Conservation (phyloP, 1,139 yeast genomes). For the Pichia sp. region DNA sequence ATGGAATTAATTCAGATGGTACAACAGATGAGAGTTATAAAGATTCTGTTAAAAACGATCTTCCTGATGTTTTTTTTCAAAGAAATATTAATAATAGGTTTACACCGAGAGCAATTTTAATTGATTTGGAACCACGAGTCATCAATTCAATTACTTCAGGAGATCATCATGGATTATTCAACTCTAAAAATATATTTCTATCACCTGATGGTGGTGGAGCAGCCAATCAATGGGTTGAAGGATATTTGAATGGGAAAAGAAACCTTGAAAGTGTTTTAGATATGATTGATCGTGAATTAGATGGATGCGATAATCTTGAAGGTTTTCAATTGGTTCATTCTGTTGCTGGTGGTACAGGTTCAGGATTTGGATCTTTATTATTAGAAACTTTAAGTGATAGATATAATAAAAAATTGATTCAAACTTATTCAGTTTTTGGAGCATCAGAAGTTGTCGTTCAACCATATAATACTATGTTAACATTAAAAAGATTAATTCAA, state of each 20-base stretch:
- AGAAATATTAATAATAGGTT: constrained; percentile 68
- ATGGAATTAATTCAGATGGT: constrained; percentile 79
- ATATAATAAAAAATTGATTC: constrained; percentile 73
- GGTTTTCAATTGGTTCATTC: constrained; percentile 90
- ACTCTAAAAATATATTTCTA: constrained; percentile 75
- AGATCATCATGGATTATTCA: constrained; percentile 51
- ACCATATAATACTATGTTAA: constrained; percentile 83
- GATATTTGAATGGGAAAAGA: constrained; percentile 68
- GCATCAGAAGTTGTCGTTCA: constrained; percentile 95
- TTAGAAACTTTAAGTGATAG: constrained; percentile 76
- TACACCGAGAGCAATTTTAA: constrained; percentile 79
- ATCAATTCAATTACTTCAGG: constrained; percentile 47
- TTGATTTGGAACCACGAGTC: constrained; percentile 91
- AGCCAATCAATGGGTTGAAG: constrained; percentile 93
- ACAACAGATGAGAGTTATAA: constrained; percentile 32
- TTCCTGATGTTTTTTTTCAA: constrained; percentile 80
- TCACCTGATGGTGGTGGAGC: constrained; percentile 85
- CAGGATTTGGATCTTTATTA: constrained; percentile 84
- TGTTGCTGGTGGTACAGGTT: constrained; percentile 98
- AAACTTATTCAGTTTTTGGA: constrained; percentile 81
- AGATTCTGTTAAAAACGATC: constrained; percentile 47
- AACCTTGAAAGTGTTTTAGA: constrained; percentile 69
- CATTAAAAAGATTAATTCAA: constrained; percentile 74
- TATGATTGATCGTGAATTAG: constrained; percentile 84
- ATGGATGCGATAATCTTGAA: constrained; percentile 81